phyloP scores from a whole-genome alignment of 2,329 filamentous ascomycete genomes.

The Neonectria punicea region DNA sequence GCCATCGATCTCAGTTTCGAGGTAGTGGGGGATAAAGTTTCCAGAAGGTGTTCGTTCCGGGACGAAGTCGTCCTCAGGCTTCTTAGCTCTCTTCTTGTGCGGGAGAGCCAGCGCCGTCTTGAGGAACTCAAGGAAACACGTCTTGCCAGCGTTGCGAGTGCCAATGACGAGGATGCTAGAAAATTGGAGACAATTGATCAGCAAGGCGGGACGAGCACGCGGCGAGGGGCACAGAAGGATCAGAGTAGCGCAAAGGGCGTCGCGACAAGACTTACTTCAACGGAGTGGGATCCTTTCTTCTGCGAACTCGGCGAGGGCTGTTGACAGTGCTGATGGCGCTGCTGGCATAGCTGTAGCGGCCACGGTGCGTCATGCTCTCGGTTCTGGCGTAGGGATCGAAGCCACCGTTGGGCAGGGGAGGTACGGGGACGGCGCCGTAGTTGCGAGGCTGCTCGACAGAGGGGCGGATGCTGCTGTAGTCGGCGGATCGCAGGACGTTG shows the following conservation, averaged over 20 bases:
- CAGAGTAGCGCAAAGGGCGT: background rate
- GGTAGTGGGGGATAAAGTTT: slow-evolving; percentile 86
- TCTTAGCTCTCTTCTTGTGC: slow-evolving; percentile 76
- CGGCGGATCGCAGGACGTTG: slow-evolving; percentile 62
- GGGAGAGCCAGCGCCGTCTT: slow-evolving; percentile 86
- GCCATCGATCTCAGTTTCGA: slow-evolving; percentile 93
- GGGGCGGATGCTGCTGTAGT: slow-evolving; percentile 54
- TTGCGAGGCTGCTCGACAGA: slow-evolving; percentile 62
- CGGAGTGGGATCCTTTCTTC: slow-evolving; percentile 95
- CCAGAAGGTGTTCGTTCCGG: slow-evolving; percentile 65
- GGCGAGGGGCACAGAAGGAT: background rate
- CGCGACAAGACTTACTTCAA: slow-evolving; percentile 82
- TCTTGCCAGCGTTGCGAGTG: slow-evolving; percentile 89
- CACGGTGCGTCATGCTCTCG: slow-evolving; percentile 96
- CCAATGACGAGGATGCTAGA: slow-evolving; percentile 89
- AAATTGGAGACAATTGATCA: slow-evolving; percentile 28
- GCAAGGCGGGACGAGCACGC: slow-evolving; percentile 8
- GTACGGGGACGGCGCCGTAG: slow-evolving; percentile 59
- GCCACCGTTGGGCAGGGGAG: slow-evolving; percentile 69
- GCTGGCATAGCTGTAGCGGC: slow-evolving; percentile 95
- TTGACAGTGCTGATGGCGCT: slow-evolving; percentile 92
- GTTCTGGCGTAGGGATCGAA: slow-evolving; percentile 83
- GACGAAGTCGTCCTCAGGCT: slow-evolving; percentile 68
- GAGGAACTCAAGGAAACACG: slow-evolving; percentile 95
- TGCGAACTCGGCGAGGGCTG: slow-evolving; percentile 88